Evolutionary conservation across 306 rosid genomes (phyloP).

Genomic region (Abrus precatorius): DNA sequence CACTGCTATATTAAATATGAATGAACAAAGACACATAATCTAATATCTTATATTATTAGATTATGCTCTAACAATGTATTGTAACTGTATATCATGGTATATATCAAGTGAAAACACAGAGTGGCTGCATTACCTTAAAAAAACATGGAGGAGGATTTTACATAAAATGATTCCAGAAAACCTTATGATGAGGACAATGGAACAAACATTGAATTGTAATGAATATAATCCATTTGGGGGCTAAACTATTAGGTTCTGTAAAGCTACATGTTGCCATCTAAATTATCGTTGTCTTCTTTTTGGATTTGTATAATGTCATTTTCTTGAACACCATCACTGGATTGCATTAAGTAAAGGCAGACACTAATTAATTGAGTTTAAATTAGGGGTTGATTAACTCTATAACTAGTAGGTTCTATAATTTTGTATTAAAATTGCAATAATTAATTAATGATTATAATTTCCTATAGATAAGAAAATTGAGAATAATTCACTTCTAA

Average conservation of each 20-base stretch:
- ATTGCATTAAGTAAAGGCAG: neutral
- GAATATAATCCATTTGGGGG: constrained; percentile 7
- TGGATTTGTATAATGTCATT: constrained; percentile 13
- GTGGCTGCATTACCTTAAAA: neutral
- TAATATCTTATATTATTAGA: too few species aligned
- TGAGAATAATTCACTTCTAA: too few species aligned
- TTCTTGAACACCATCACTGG: neutral
- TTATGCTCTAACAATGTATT: too few species aligned
- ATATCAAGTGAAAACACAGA: neutral
- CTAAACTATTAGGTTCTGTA: constrained; percentile 11
- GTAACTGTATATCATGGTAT: too few species aligned
- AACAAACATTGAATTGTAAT: constrained; percentile 24
- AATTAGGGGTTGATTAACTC: too few species aligned
- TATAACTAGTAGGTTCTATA: too few species aligned
- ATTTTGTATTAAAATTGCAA: too few species aligned
- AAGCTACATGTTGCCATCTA: constrained; percentile 21
- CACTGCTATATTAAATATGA: too few species aligned
- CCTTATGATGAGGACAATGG: constrained; percentile 21
- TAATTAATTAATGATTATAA: too few species aligned
- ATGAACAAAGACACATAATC: too few species aligned
- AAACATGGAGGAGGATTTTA: neutral
- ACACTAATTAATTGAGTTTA: too few species aligned
- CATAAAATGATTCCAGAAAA: constrained; percentile 10
- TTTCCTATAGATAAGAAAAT: too few species aligned
- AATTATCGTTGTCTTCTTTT: constrained; percentile 8